Base-by-base conservation (phyloP, 1,284 basidiomycete genomes). In the Chondrostereum purpureum region DNA sequence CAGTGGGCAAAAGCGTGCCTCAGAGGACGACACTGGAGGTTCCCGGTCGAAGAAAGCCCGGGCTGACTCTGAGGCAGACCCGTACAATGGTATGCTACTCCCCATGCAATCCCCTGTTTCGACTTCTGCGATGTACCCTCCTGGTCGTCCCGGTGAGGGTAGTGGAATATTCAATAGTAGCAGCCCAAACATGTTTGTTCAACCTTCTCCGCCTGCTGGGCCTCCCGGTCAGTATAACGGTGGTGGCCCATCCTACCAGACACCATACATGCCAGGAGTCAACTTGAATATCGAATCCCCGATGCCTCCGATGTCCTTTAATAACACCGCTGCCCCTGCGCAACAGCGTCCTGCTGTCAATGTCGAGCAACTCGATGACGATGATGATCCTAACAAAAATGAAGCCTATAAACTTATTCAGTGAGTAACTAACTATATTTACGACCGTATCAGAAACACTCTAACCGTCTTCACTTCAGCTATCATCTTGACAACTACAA, bases 401-500 rank as follows among this genome's bases (percentile, higher is more conserved):
- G 88, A 90, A 58, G 87, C 88, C 0, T 77, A 83, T 53, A 90
- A 90, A 62, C 72, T 91, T n/a, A 85, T 91, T 49, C 77, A 78
- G 83, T 88, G 55, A 20, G 77, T 62, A 10, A n/a, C 31, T 23
- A 33, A 36, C 21, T 13, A 31, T 23, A 6, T 45, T 41, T 33
- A 50, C 44, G 18, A 39, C 27, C 27, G 27, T 31, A n/a, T 31
- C n/a, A 31, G 27, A 31, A 31, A n/a, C n/a, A 31, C 8, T 8
- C 27, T 31, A n/a, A 31, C 27, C 8, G 27, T 8, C 27, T 8
- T 8, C 34, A 11, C 24, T 17, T 36, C 43, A 83, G 88, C 48
- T 92, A 93, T 61, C 90, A 94, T 58, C 69, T 94, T 42, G 86
- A 92, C 55, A 93, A 94, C 57, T 89, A 82, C 60, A 83, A 81